Base-by-base conservation (phyloP, 805 yeast genomes). In the Sugiyamaella mastotermitis region DNA sequence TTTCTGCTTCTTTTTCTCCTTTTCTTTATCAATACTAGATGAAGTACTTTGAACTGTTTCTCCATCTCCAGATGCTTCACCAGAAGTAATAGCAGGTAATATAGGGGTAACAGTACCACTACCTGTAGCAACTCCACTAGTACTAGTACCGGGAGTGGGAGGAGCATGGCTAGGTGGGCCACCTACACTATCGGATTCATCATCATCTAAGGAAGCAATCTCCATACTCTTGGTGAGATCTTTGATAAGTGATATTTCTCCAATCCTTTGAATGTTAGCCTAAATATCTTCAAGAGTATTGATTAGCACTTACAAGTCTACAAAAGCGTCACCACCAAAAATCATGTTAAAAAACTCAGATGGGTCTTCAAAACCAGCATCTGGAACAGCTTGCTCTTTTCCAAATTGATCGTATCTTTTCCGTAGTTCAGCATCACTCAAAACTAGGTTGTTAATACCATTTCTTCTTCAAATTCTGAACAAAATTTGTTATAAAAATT, bases 321-420 rank as follows among this genome's bases (percentile, higher is more conserved):
- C 72, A 60, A 88, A 87, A 1, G 92, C 94, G 40, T 83, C 94
- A 34, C 96, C 96, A 31, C 96, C 96, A 60, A 87, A 92, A 25
- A 92, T 83, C 56, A 71, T 70, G 20, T 81, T 72, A 61, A 92
- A 86, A 53, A 85, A 81, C 56, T 88, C 95, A 37, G 74, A 67
- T 0, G 97, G 94, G 57, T 92, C 97, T 41, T 79, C 68, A 42
- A 80, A 83, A 7, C 86, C 88, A 18, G 71, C 72, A 5, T 72
- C 78, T 2, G 86, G 86, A 26, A 72, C 69, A 1, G 83, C 83
- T 47, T 74, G 71, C 10, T 78, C 83, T 52, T 85, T 83, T 33
- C 99, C 99, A 47, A 76, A 73, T 57, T 81, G 77, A 53, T 92
- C 97, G 57, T 92, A 92, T 10, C 76, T 67, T 17, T 69, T 66